phyloP scores from a whole-genome alignment of 2,329 filamentous ascomycete species.

The Sporothrix mexicana region DNA sequence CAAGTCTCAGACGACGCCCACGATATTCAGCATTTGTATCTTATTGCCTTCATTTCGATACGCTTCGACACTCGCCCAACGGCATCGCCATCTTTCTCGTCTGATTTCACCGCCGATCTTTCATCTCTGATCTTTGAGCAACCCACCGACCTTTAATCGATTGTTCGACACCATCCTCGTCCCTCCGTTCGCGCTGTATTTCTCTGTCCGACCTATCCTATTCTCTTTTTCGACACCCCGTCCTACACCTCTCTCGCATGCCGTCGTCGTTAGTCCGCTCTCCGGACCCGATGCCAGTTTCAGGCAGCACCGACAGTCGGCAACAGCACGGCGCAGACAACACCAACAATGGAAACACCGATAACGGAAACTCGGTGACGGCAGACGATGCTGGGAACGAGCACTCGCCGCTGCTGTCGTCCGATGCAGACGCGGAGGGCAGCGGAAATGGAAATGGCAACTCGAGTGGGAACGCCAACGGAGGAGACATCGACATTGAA shows the following conservation, averaged over 20 bases:
- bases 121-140: not conserved
- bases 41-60: not conserved
- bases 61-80: not conserved
- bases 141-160: not conserved
- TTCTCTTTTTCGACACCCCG: not conserved
- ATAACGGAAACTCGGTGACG: not conserved
- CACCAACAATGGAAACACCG: not conserved
- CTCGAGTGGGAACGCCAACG: not conserved
- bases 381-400: slow-evolving; percentile 49
- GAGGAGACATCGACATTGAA: slow-evolving; percentile 43
- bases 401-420: slow-evolving; percentile 56
- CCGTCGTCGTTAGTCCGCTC: slow-evolving; percentile 48
- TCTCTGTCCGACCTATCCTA: not conserved
- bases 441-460: not conserved
- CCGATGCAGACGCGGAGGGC: not conserved
- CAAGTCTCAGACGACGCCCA: not conserved
- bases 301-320: slow-evolving; percentile 9
- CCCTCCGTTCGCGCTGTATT: not conserved
- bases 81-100: not conserved
- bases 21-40: not conserved
- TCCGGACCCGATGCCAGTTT: slow-evolving; percentile 38
- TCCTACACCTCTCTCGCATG: slow-evolving; percentile 41
- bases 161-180: not conserved
- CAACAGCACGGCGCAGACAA: slow-evolving; percentile 22
- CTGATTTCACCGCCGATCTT: not conserved